Evolutionary conservation across 2,329 filamentous ascomycete species (phyloP), one percentile per base, ranked within the genome.

Genomic region (Colletotrichum viniferum): DNA sequence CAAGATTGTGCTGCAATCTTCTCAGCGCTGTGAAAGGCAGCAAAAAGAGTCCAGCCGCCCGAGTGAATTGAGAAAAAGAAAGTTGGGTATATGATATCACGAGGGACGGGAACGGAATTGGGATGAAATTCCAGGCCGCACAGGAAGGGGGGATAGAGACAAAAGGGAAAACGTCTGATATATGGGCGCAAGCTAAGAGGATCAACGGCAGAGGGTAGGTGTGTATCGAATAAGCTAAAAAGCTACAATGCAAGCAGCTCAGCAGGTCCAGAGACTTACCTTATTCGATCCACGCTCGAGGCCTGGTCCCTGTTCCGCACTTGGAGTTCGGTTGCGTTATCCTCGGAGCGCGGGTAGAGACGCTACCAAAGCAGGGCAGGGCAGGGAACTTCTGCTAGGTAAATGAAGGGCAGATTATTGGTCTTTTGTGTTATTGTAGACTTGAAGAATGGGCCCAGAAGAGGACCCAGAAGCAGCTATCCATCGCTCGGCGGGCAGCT

Each of bases 191-290:
- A 48, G 52, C 61, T 18, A 28, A 62, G 32, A 38, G 30, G 71
- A 74, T 62, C 38, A 55, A 24, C 12, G 36, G 67, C 36, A 71
- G n/a, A 52, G 21, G 10, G 34, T 74, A 52, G n/a, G 67, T 67
- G 65, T 52, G 67, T 66, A 58, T 67, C 14, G 72, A 62, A 62
- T 56, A 13, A 74, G 72, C 62, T 61, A 63, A 72, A 52, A 62
- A 32, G 56, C 55, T 55, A 52, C 21, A 52, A 66, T 61, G 68
- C 64, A 72, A 72, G 43, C 56, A 75, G 69, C 64, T 14, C 34
- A 26, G 18, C 28, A 13, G 36, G 48, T 55, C 32, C 71, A 69
- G 52, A 62, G 52, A 71, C 58, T 62, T 21, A 21, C 7, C 34
- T 30, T 61, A 21, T 30, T 62, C 56, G 36, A 56, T 62, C 73